phyloP scores from a whole-genome alignment of 805 yeast species.

The Metschnikowia picachoensis region DNA sequence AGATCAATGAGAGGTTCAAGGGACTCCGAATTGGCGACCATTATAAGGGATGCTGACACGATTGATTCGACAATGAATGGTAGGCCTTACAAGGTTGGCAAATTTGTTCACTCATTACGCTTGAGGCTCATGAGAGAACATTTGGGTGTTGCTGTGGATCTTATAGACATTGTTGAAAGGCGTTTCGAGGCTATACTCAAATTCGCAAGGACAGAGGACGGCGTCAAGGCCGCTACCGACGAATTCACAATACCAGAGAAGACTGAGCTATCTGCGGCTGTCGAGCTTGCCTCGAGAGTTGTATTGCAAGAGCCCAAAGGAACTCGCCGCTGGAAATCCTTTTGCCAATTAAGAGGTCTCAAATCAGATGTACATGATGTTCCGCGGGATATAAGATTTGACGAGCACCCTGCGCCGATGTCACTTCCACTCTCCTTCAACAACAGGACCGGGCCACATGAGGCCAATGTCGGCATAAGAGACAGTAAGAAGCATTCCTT shows the following conservation, averaged over 20 bases:
- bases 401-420: conserved; percentile 27
- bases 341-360: conserved; percentile 15
- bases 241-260: conserved; percentile 32
- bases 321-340: conserved; percentile 43
- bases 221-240: conserved; percentile 43
- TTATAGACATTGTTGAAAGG: conserved; percentile 76
- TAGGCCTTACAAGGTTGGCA: conserved; percentile 72
- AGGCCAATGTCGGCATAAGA: conserved; percentile 77
- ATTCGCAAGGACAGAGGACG: conserved; percentile 40
- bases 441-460: conserved; percentile 71
- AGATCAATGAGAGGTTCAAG: conserved; percentile 92
- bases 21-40: conserved; percentile 91
- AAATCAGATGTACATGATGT: conserved; percentile 8
- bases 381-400: conserved; percentile 25
- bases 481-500: conserved; percentile 77
- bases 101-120: conserved; percentile 85
- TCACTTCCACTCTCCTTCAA: conserved; percentile 64
- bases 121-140: conserved; percentile 96
- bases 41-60: conserved; percentile 78
- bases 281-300: conserved; percentile 70
- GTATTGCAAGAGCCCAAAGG: conserved; percentile 52
- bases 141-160: conserved; percentile 87
- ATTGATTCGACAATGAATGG: conserved; percentile 77
- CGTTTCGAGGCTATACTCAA: conserved; percentile 51
- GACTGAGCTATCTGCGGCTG: conserved; percentile 56